Percentiles rank a stretch among this genome's conserved stretches.
phyloP scores from a whole-genome alignment of 129 eudicot species.

The Rutidosis leptorrhynchoides region DNA sequence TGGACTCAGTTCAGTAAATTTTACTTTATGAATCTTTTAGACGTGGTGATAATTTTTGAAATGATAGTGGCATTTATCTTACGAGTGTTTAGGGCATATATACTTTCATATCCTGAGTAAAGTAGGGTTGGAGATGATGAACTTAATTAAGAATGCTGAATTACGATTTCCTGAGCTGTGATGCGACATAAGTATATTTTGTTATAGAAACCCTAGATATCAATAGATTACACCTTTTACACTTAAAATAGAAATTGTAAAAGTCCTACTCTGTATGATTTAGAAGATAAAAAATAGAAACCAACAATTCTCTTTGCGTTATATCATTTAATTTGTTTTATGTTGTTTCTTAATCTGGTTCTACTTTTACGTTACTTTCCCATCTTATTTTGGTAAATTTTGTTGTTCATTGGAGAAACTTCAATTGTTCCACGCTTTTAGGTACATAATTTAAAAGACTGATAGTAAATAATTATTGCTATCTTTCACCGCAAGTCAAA shows the following conservation, averaged over 20 bases:
- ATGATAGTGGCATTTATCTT: neutral
- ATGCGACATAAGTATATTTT: neutral
- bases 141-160: neutral
- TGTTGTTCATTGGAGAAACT: too few species aligned
- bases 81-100: neutral
- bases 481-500: too few species aligned
- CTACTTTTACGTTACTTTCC: too few species aligned
- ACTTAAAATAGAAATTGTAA: neutral
- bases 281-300: neutral
- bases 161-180: neutral
- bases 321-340: too few species aligned
- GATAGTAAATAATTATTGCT: too few species aligned
- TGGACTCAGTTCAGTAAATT: neutral
- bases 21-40: neutral
- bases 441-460: too few species aligned
- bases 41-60: neutral
- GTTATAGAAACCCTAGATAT: conserved; percentile 3
- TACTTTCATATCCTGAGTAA: too few species aligned
- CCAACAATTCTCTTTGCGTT: neutral
- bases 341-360: neutral
- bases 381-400: too few species aligned
- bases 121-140: neutral
- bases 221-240: conserved; percentile 4
- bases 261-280: neutral
- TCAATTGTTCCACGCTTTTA: too few species aligned